phyloP scores from a whole-genome alignment of 2,329 filamentous ascomycete genomes.

The Diaporthe australafricana region DNA sequence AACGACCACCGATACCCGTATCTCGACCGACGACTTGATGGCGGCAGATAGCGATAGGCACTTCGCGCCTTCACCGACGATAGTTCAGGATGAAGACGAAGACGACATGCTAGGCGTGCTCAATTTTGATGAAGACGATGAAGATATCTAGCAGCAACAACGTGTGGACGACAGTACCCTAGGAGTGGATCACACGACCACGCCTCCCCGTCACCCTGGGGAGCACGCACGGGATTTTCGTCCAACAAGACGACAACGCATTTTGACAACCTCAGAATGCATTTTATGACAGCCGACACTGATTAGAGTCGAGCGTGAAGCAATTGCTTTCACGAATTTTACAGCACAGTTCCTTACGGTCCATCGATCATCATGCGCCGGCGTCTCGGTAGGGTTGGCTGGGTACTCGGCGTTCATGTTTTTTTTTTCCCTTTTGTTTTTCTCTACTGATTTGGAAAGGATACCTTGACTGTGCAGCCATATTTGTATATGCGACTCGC shows the following conservation, averaged over 20 bases:
- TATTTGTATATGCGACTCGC: neutral
- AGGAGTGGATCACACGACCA: neutral
- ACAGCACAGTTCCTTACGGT: neutral
- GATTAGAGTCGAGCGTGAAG: no score
- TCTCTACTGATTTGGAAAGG: neutral
- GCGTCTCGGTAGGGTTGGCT: slow-evolving; percentile 13
- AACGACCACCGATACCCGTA: neutral
- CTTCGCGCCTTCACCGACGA: slow-evolving; percentile 3
- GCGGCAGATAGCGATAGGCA: neutral
- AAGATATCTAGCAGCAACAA: neutral
- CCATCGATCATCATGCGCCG: slow-evolving; percentile 15
- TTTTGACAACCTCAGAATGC: neutral
- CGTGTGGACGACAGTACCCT: neutral
- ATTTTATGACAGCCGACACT: neutral
- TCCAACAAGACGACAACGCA: neutral
- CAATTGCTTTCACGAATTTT: neutral
- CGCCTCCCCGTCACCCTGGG: neutral
- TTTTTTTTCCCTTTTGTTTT: neutral
- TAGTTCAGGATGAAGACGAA: slow-evolving; percentile 19
- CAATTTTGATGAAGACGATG: slow-evolving; percentile 19
- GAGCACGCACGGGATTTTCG: neutral
- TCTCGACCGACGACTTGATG: neutral
- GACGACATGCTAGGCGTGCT: slow-evolving; percentile 25
- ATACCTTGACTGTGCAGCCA: slow-evolving; percentile 18
- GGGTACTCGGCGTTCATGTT: slow-evolving; percentile 5